phyloP scores from a whole-genome alignment of 2,329 filamentous ascomycete genomes.

The Penicillium sp. region DNA sequence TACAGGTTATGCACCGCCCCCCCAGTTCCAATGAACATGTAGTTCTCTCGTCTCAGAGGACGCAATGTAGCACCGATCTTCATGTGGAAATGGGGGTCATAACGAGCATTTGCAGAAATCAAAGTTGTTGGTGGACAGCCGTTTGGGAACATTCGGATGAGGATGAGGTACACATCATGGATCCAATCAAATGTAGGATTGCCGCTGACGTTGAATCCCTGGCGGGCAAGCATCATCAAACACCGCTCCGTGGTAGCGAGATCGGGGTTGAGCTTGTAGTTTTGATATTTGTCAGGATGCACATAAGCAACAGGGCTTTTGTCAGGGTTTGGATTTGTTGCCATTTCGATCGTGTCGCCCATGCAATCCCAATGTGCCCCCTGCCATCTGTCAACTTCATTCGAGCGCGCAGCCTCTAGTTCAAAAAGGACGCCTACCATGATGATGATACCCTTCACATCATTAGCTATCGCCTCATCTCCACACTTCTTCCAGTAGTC shows the following conservation, averaged over 20 bases:
- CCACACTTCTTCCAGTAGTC: slow-evolving; percentile 68
- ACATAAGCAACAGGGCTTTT: slow-evolving; percentile 69
- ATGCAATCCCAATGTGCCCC: slow-evolving; percentile 67
- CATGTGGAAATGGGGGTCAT: slow-evolving; percentile 59
- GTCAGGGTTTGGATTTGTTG: slow-evolving; percentile 59
- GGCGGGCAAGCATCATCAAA: slow-evolving; percentile 51
- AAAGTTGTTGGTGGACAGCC: slow-evolving; percentile 67
- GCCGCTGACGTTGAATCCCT: slow-evolving; percentile 56
- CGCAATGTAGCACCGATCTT: slow-evolving; percentile 60
- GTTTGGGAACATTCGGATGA: slow-evolving; percentile 69
- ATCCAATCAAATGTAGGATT: slow-evolving; percentile 69
- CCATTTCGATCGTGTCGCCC: slow-evolving; percentile 59
- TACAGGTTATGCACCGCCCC: slow-evolving; percentile 72
- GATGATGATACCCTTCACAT: slow-evolving; percentile 64
- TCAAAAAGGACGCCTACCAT: slow-evolving; percentile 51
- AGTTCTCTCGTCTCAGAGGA: slow-evolving; percentile 55
- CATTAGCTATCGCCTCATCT: slow-evolving; percentile 60
- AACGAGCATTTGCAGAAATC: slow-evolving; percentile 56
- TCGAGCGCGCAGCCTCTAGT: no score
- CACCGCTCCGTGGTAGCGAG: slow-evolving; percentile 54
- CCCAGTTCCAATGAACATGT: slow-evolving; percentile 62
- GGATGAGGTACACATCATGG: slow-evolving; percentile 69
- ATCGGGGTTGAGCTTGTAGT: slow-evolving; percentile 64
- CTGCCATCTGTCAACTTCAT: slow-evolving; percentile 21
- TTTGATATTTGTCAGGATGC: slow-evolving; percentile 63